These are phyloP conservation scores for Cystobasidium tubakii DNA, from an alignment of 768 basidiomycete genomes.

Conservation along the genomic window DNA sequence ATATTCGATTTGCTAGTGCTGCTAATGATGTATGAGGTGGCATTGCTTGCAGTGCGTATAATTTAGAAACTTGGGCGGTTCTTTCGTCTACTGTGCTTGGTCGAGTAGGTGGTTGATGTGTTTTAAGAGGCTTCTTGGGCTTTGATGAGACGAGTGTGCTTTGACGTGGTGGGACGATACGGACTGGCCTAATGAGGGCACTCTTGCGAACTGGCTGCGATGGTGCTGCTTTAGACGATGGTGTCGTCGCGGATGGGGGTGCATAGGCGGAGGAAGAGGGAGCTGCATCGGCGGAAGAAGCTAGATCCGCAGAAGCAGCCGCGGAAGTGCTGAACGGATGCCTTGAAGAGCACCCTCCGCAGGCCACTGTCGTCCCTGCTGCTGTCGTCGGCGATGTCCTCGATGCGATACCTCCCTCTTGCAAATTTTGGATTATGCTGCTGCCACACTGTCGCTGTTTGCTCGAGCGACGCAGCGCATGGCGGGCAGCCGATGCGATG, in stretches of 20 bases:
- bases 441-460: neutral
- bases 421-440: slow-evolving; percentile 9
- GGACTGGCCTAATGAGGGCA: slow-evolving; percentile 18
- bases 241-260: neutral
- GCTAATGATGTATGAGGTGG: slow-evolving; percentile 32
- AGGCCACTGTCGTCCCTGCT: neutral
- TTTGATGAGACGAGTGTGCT: neutral
- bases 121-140: neutral
- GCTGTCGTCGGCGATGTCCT: neutral
- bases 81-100: slow-evolving; percentile 3
- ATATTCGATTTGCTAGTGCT: slow-evolving; percentile 36
- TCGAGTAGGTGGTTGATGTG: neutral
- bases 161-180: slow-evolving; percentile 28
- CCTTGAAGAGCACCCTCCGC: neutral
- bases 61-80: slow-evolving; percentile 2
- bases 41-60: slow-evolving; percentile 21
- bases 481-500: neutral
- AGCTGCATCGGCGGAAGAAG: neutral
- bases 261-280: neutral
- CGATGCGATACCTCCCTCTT: neutral
- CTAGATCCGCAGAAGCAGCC: neutral
- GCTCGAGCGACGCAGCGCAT: neutral
- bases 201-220: neutral
- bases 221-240: neutral
- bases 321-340: neutral